Evolutionary conservation across 2,329 filamentous ascomycete genomes (phyloP).

Genomic region (Hypoxylon sp.): DNA sequence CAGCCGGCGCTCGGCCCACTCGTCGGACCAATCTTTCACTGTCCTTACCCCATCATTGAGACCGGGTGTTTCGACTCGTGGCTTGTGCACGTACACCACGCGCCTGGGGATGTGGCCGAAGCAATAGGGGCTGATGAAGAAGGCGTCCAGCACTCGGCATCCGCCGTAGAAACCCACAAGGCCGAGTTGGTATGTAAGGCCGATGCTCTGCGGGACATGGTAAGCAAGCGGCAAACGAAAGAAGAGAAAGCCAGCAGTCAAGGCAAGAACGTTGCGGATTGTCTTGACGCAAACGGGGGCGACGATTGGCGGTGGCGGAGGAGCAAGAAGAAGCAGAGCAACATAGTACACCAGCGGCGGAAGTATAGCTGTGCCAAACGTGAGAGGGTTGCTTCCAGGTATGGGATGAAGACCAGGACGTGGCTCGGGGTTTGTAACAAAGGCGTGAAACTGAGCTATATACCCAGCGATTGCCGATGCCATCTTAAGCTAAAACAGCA

Average conservation of each 20-base stretch:
- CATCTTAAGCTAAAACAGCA: too few relatives aligned
- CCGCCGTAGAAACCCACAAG: constrained; percentile 54
- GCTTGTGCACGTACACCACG: constrained; percentile 51
- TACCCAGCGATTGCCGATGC: neutral
- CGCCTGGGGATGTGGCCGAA: constrained; percentile 51
- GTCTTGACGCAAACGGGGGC: constrained; percentile 41
- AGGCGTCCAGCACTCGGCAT: constrained; percentile 52
- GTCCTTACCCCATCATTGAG: constrained; percentile 25
- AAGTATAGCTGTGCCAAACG: constrained; percentile 48
- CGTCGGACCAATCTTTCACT: constrained; percentile 41
- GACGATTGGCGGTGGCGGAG: constrained; percentile 48
- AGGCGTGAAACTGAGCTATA: constrained; percentile 12
- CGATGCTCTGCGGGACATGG: constrained; percentile 53
- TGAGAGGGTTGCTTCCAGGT: constrained; percentile 51
- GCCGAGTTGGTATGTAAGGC: constrained; percentile 54
- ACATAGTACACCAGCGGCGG: constrained; percentile 53
- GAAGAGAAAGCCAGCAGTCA: constrained; percentile 50
- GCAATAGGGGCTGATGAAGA: constrained; percentile 52
- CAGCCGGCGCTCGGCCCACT: constrained; percentile 51
- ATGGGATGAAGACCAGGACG: constrained; percentile 51
- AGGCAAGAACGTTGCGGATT: constrained; percentile 49
- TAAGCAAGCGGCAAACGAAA: constrained; percentile 52
- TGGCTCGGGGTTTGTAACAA: constrained; percentile 45
- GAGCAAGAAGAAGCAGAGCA: constrained; percentile 51
- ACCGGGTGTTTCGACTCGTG: constrained; percentile 42